Base-by-base conservation (phyloP, 805 yeast genomes). In the Lachancea mirantina region DNA sequence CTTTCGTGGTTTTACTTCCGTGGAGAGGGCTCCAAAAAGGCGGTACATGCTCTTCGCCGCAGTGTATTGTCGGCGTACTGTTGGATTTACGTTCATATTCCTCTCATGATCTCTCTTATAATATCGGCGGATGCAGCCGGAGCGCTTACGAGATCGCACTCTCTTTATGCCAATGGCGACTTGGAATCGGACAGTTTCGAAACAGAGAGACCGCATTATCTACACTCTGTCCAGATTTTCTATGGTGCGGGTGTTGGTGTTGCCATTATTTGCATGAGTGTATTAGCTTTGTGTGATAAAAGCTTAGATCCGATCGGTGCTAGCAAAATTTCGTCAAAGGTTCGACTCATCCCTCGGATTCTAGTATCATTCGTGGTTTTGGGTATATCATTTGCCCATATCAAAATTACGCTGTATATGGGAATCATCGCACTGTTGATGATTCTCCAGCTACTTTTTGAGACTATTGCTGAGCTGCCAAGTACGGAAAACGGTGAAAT, bases 41-140 rank as follows among this genome's bases (percentile, higher is more conserved):
- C n/a, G n/a, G n/a, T n/a, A n/a, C n/a, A n/a, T n/a, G n/a, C n/a
- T n/a, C n/a, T n/a, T n/a, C n/a, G n/a, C n/a, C n/a, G n/a, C n/a
- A n/a, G n/a, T n/a, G n/a, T n/a, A n/a, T n/a, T n/a, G n/a, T n/a
- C n/a, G n/a, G 18, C 19, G 8, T 19, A 19, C 22, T 19, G n/a
- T 8, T 28, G 37, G 33, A 34, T 34, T 17, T 28, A 28, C 10
- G 13, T 22, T 8, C 37, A 34, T 11, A 8, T 34, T n/a, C 33
- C 37, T 14, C 16, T 34, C 8, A 28, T 34, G n/a, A 14, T 28
- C 14, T 8, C 37, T 11, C n/a, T 34, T 11, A 31, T 25, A n/a
- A 31, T 35, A 3, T 31, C 39, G 15, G 39, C 39, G 5, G 32
- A 35, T 31, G 39, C 39, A 13, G 35, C 39, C 6, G 35, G 32